Evolutionary conservation across 176 grass and related monocot species (phyloP).

Genomic region (Poa annua): DNA sequence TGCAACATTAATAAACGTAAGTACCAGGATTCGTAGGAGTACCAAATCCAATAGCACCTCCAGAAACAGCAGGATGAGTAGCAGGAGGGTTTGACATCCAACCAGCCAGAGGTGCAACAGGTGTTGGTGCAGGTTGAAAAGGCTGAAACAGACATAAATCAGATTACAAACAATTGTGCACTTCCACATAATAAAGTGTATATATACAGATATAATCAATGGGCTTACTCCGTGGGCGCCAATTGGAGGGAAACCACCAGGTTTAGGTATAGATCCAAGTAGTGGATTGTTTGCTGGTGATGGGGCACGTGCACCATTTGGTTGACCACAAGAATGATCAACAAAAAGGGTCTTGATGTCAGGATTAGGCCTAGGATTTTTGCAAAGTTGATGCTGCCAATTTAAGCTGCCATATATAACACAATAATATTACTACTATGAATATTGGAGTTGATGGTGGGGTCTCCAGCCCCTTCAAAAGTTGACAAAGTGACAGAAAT

Average conservation of each 20-base stretch:
- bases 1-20: conserved; percentile 30
- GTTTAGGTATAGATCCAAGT: conserved; percentile 86
- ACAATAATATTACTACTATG: conserved; percentile 1
- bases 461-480: neutral
- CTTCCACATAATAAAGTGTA: conserved; percentile 31
- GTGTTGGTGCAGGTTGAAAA: conserved; percentile 84
- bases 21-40: conserved; percentile 94
- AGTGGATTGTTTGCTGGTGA: conserved; percentile 87
- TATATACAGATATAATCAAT: conserved; percentile 30
- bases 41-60: conserved; percentile 87
- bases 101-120: conserved; percentile 87
- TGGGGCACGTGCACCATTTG: conserved; percentile 96
- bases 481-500: neutral
- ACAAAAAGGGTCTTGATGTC: conserved; percentile 99
- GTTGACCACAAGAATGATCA: conserved; percentile 95
- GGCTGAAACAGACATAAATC: conserved; percentile 61
- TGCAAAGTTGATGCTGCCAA: conserved; percentile 99
- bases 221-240: conserved; percentile 88
- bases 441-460: conserved; percentile 10
- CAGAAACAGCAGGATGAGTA: conserved; percentile 80
- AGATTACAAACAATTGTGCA: conserved; percentile 18
- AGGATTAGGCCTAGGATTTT: conserved; percentile 98
- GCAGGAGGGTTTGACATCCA: conserved; percentile 98
- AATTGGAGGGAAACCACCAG: conserved; percentile 90
- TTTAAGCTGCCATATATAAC: conserved; percentile 81